Conservation (phyloP, 1,284 basidiomycete genomes). For the Vanrija pseudolonga region DNA sequence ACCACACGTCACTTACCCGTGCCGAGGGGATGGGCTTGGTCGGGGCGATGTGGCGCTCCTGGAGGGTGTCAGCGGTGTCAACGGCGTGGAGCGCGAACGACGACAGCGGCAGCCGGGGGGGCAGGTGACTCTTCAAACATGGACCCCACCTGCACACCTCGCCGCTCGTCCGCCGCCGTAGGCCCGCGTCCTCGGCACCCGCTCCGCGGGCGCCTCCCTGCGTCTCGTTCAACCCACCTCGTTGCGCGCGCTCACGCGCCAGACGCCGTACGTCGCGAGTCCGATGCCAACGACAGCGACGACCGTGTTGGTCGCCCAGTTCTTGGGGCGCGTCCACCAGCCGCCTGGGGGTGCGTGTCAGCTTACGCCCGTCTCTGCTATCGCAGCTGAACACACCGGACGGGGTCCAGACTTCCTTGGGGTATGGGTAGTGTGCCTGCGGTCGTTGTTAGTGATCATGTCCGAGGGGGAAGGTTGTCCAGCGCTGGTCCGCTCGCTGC, state of each 20-base stretch:
- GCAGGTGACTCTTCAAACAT: not conserved
- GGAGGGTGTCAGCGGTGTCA: slow-evolving; percentile 3
- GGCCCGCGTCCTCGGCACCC: too few relatives aligned
- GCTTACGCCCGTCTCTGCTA: not conserved
- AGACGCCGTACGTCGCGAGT: slow-evolving; percentile 52
- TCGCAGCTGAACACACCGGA: slow-evolving; percentile 36
- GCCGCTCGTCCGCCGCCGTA: not conserved
- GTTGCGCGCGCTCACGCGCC: slow-evolving; percentile 52
- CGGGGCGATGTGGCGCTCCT: slow-evolving; percentile 50
- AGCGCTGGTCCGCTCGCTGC: too few relatives aligned
- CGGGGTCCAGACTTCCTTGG: slow-evolving; percentile 58
- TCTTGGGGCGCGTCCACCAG: slow-evolving; percentile 57
- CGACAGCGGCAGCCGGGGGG: too few relatives aligned
- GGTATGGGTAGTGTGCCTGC: slow-evolving; percentile 54
- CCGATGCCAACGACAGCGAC: slow-evolving; percentile 51
- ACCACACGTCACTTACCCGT: slow-evolving; percentile 45
- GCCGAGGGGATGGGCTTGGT: slow-evolving; percentile 52
- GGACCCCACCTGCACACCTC: not conserved
- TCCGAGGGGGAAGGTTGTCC: too few relatives aligned
- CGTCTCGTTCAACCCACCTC: slow-evolving; percentile 48
- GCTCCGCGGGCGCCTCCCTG: too few relatives aligned
- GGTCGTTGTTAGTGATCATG: slow-evolving; percentile 6
- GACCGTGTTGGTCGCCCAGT: slow-evolving; percentile 56
- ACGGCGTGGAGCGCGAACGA: not conserved
- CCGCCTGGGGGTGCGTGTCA: slow-evolving; percentile 47